Evolutionary conservation across 768 basidiomycete genomes (phyloP), one percentile per base, ranked within the genome.

Genomic region (Lactifluus subvellereus): DNA sequence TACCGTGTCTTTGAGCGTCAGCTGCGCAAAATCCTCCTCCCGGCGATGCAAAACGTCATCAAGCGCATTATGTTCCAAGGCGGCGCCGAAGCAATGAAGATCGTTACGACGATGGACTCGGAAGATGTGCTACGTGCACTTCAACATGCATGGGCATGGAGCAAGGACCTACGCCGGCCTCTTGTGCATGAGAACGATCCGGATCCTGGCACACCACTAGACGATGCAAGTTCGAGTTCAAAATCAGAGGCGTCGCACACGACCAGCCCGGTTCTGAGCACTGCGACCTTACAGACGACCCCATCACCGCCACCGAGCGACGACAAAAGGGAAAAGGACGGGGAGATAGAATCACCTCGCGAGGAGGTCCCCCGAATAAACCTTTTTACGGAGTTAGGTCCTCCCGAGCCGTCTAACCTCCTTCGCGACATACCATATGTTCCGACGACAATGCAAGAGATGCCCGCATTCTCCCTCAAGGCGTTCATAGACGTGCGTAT

Each of bases 241-340:
- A 77, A 77, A 54, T 80, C 78, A 49, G 78, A 78, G 54, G 78
- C 76, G 8, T 86, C 84, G 5, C 84, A 85, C 22, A 77, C 72
- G 64, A 89, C 88, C 20, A 89, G 87, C 66, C 89, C 88, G 0
- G 87, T 89, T 4, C 70, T 89, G 32, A 88, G 87, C 13, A 86
- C 87, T 1, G 82, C 85, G 8, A 91, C 88, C 7, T 69, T 90
- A 35, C 85, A 86, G 65, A 91, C 88, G n/a, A 89, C 88, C 7
- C 88, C 88, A 0, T 87, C 85, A 2, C 88, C 88, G 0, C 85
- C 87, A 0, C 88, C 88, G 7, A 74, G 70, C 20, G 69, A 72
- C 47, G 72, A 73, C 59, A 76, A 75, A 62, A 74, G 74, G 13
- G 72, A 74, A 50, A 78, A 76, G 58, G 73, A 74, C 3, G 73